Evolutionary conservation across 2,329 filamentous ascomycete species (phyloP), one percentile per base, ranked within the genome.

Genomic region (Ophiocordyceps camponoti-saundersi): DNA sequence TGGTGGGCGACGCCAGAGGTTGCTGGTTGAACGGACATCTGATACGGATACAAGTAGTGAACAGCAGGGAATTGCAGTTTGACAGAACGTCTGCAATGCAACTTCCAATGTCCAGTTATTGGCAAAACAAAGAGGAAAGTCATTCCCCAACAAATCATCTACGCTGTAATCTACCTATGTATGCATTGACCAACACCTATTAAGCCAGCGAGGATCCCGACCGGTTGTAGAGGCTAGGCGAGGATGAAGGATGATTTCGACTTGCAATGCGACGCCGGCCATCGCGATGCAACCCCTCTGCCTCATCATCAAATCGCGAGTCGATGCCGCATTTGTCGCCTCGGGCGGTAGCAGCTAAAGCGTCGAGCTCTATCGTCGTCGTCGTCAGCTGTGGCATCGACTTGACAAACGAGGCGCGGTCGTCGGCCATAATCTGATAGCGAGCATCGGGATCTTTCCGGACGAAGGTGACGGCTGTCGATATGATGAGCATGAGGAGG

Each of bases 401-500:
- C 71, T 95, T 95, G 79, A 95, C 95, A 68, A 96, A 95, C 12
- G 89, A 95, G 46, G 86, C 87, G 56, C 90, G 83, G 64, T 96
- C 90, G 58, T 96, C 90, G 47, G 83, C 83, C 89, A 96, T 95
- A 57, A 87, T 88, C 65, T 95, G 87, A 66, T 96, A 96, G 51
- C 89, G 82, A 40, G 84, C 86, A 61, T 96, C 90, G 20, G 90
- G 90, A 66, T 95, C 93, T 74, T 93, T 93, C 51, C 86, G 85
- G 61, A 87, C 78, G 58, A 95, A 79, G 43, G 86, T 84, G 53
- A 90, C 55, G 5, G 60, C 57, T 20, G 66, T 68, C 16, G 86
- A 64, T 72, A 70, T 59, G 49, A 73, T 67, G 46, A 95, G 79
- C 67, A 95, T 80, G 56, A 95, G 70, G 51, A 95, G 72, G 29